Evolutionary conservation across 2,329 filamentous ascomycete genomes (phyloP).

Genomic region (Neonectria coccinea): DNA sequence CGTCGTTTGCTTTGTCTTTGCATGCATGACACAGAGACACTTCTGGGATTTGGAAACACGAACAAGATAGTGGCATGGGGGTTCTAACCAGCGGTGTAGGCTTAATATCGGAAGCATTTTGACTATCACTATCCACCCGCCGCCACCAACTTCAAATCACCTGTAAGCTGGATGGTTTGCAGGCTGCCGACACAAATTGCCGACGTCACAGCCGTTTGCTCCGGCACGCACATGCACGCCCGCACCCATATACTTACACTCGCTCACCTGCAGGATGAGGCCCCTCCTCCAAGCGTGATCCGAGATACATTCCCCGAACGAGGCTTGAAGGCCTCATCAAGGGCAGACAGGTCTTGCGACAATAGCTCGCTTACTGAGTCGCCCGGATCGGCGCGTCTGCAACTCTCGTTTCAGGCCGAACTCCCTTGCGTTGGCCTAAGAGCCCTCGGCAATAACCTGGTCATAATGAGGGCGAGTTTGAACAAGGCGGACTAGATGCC

Average conservation of each 20-base stretch:
- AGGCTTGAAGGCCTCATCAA: background rate
- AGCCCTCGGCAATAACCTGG: background rate
- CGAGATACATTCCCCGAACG: background rate
- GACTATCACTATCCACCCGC: background rate
- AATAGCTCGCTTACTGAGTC: background rate
- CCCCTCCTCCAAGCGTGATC: constrained; percentile 4
- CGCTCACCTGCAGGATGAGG: constrained; percentile 7
- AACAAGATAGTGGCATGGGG: background rate
- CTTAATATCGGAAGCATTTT: background rate
- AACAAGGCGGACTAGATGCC: background rate
- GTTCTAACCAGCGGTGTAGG: constrained; percentile 15
- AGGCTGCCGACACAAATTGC: constrained; percentile 1
- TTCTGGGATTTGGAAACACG: background rate
- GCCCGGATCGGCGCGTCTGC: background rate
- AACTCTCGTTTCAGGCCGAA: background rate
- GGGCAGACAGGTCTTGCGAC: background rate
- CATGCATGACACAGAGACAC: constrained; percentile 7
- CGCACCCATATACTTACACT: too few species aligned
- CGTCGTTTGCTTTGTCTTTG: constrained; percentile 7
- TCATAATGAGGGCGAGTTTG: background rate
- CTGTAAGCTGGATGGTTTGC: constrained; percentile 7
- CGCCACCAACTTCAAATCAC: background rate
- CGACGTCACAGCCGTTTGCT: constrained; percentile 8
- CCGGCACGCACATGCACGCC: constrained; percentile 7
- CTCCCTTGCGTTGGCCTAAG: background rate